These are phyloP conservation scores for Petrea volubilis DNA, from an alignment of 257 asterid genomes.

Conservation along the genomic window DNA sequence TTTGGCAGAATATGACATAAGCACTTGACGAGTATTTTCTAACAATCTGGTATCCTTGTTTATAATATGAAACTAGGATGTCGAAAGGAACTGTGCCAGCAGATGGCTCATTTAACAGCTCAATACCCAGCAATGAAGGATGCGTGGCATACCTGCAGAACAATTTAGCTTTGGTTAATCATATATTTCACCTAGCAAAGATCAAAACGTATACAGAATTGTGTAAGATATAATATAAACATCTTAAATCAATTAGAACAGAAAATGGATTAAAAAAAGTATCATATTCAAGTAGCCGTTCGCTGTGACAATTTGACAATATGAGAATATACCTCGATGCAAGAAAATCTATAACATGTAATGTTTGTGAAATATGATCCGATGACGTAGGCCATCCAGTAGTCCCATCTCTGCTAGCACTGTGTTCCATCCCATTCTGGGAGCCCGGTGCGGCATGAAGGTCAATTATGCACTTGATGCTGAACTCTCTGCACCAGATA, in stretches of 20 bases:
- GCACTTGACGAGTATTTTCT: constrained; percentile 70
- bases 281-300: not conserved
- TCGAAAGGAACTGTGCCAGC: constrained; percentile 64
- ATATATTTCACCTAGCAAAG: too few species aligned
- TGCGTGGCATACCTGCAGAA: constrained; percentile 58
- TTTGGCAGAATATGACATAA: constrained; percentile 76
- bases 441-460: constrained; percentile 93
- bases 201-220: too few species aligned
- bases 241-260: too few species aligned
- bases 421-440: constrained; percentile 88
- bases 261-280: too few species aligned
- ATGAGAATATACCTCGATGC: constrained; percentile 58
- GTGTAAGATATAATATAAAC: too few species aligned
- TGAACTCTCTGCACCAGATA: constrained; percentile 47
- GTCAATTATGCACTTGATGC: constrained; percentile 78
- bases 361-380: constrained; percentile 47
- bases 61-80: constrained; percentile 58
- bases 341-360: constrained; percentile 65
- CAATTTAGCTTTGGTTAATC: too few species aligned
- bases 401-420: constrained; percentile 82
- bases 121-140: constrained; percentile 79
- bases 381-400: constrained; percentile 71
- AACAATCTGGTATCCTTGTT: constrained; percentile 62
- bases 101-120: constrained; percentile 81
- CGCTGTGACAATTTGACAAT: not conserved